Evolutionary conservation across 2,329 filamentous ascomycete genomes (phyloP).

Genomic region (Westerdykella ornata): DNA sequence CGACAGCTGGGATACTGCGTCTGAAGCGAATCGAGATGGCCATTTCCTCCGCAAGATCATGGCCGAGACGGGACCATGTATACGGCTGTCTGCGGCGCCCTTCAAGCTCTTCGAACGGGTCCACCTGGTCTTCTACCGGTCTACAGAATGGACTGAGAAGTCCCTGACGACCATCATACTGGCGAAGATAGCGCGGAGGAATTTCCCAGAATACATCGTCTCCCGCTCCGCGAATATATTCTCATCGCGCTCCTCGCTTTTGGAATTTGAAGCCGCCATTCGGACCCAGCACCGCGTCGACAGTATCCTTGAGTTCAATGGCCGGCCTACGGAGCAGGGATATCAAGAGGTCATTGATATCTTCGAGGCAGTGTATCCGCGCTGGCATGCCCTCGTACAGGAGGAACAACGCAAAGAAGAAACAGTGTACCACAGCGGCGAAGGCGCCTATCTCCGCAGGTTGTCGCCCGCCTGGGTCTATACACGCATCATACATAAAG

Average conservation of each 20-base stretch:
- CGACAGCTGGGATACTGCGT: conserved; percentile 38
- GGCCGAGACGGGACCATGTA: conserved; percentile 70
- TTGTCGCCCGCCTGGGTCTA: conserved; percentile 92
- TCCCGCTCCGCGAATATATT: conserved; percentile 89
- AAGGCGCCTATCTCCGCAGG: conserved; percentile 80
- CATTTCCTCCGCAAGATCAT: conserved; percentile 75
- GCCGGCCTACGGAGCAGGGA: conserved; percentile 58
- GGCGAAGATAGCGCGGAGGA: conserved; percentile 77
- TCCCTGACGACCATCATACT: conserved; percentile 92
- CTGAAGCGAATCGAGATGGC: conserved; percentile 57
- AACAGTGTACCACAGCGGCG: conserved; percentile 68
- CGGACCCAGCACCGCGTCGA: conserved; percentile 77
- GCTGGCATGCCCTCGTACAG: conserved; percentile 67
- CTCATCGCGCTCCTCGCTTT: conserved; percentile 60
- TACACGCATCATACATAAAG: conserved; percentile 87
- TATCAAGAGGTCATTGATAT: conserved; percentile 63
- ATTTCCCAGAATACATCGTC: conserved; percentile 86
- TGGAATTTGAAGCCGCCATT: conserved; percentile 87
- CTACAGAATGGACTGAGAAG: conserved; percentile 95
- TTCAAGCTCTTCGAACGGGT: conserved; percentile 87
- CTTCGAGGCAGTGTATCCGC: conserved; percentile 67
- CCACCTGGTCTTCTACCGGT: conserved; percentile 92
- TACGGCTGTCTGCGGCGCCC: conserved; percentile 65
- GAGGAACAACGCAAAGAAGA: conserved; percentile 76
- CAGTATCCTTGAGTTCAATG: conserved; percentile 71